Base-by-base conservation (phyloP, 176 grass and related monocot species). In the Coix lacrymajobi region DNA sequence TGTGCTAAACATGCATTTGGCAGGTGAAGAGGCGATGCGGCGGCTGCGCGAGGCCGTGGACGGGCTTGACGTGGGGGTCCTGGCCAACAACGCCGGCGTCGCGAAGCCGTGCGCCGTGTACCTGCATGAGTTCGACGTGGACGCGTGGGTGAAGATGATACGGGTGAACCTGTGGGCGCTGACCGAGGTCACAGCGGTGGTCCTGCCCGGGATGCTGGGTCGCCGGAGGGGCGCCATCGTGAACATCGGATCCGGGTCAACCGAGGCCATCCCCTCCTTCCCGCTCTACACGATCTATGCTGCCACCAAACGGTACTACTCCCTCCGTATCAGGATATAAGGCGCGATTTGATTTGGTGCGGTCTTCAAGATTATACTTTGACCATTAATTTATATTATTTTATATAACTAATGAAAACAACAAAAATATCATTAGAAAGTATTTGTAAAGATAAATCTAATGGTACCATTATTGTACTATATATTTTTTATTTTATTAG, bases 51-150 rank as follows among this genome's bases (percentile, higher is more conserved):
- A 62, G 22, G 69, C 20, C 1, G 44, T 91, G 30, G 36, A 39
- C 1, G 88, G 75, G 31, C 36, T 88, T 0, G 89, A 94, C 54
- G 86, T 94, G 8, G 89, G 86, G 16, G 2, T 94, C 67, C 52
- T 94, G 48, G 88, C 86, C 40, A 94, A 94, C 82, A 91, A 91
- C 65, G 92, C 92, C 30, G 81, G 91, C 7, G 40, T 88, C 26
- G 70, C 64, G 41, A 65, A 66, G 52, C 88, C 88, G 1, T 32
- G 28, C 32, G 68, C 74, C 17, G 31, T 43, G 48, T 83, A 30
- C 78, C 75, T 90, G 29, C 88, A 90, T 30, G 91, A 93, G 52
- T 51, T 73, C 11, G 81, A 84, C 29, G 85, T 58, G 40, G 91
- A 90, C 44, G 63, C 82, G 11, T 80, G 81, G 64, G 2, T 45